Base-by-base conservation (phyloP, 2,329 filamentous ascomycete species). In the Hypoxylon sp. region DNA sequence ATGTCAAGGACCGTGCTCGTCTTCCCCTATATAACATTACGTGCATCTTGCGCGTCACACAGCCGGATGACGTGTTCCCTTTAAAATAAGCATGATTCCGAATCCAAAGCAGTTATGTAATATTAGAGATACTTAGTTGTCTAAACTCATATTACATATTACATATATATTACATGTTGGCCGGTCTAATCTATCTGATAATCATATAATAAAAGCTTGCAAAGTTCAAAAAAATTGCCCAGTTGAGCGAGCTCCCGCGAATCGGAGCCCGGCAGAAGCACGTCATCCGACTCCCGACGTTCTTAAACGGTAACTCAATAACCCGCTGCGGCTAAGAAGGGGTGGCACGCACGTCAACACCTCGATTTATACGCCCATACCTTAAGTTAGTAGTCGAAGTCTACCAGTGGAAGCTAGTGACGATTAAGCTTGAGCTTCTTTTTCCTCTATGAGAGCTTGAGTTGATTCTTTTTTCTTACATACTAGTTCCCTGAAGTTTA, bases 201-300 rank as follows among this genome's bases (percentile, higher is more conserved):
- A n/a, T n/a, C n/a, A n/a, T n/a, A 27, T 4, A 5, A 7, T 19
- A 12, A 12, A 42, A 32, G 16, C 8, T 7, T 23, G 9, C 15
- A 8, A 44, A 45, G 26, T 12, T 35, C 15, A 5, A 25, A 21
- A 40, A 7, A 43, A 47, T 55, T 55, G 40, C 51, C 50, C 19
- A 47, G 31, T 50, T 50, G 37, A 58, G 42, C 31, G 2, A 37
- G 6, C n/a, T 9, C 44, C 48, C 31, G 56, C 59, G 52, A 57
- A 59, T 61, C 59, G 53, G 56, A 51, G 53, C 7, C 36, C 40
- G 36, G 23, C 27, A 30, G 36, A 49, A 56, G 55, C 59, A 61
- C 59, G 55, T 56, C 55, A 61, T 61, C 55, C 51, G 55, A 56
- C 42, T 48, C 17, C 55, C 51, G 51, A 58, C 8, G 51, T 44